Evolutionary conservation across 192 early-diverging fungal genomes (phyloP).

Genomic region (Cetraspora pellucida): DNA sequence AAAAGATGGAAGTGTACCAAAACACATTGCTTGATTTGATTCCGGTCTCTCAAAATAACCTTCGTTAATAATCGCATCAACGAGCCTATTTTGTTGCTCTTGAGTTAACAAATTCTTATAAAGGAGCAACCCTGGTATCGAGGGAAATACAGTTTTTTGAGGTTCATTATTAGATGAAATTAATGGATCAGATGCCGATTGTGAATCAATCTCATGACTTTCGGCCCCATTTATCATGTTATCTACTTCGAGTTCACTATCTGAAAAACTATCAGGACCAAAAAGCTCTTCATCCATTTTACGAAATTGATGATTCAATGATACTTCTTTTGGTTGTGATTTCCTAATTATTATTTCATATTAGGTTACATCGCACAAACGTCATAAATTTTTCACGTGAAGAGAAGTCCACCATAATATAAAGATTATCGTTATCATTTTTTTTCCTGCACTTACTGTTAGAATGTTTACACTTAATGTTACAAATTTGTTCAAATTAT

Average conservation of each 20-base stretch:
- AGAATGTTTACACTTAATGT: no score
- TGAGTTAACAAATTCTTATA: constrained; percentile 37
- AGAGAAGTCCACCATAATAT: no score
- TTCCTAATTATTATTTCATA: no score
- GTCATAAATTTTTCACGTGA: no score
- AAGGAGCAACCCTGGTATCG: constrained; percentile 38
- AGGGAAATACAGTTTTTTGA: background rate
- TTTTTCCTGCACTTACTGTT: no score
- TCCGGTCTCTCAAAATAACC: constrained; percentile 31
- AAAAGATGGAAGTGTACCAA: constrained; percentile 40
- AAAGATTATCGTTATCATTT: no score
- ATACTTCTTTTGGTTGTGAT: no score
- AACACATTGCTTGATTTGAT: constrained; percentile 47
- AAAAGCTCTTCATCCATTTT: background rate
- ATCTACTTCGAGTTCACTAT: background rate
- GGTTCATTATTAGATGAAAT: background rate
- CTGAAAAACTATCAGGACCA: background rate
- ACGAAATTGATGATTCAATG: no score
- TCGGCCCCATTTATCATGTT: background rate
- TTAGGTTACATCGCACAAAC: no score
- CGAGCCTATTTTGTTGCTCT: constrained; percentile 37
- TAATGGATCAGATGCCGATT: background rate
- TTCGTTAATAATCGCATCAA: constrained; percentile 31
- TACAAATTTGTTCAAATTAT: no score
- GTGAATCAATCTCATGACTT: background rate